phyloP scores from a whole-genome alignment of 1,284 basidiomycete genomes.

The Coniferiporia sulphurascens region DNA sequence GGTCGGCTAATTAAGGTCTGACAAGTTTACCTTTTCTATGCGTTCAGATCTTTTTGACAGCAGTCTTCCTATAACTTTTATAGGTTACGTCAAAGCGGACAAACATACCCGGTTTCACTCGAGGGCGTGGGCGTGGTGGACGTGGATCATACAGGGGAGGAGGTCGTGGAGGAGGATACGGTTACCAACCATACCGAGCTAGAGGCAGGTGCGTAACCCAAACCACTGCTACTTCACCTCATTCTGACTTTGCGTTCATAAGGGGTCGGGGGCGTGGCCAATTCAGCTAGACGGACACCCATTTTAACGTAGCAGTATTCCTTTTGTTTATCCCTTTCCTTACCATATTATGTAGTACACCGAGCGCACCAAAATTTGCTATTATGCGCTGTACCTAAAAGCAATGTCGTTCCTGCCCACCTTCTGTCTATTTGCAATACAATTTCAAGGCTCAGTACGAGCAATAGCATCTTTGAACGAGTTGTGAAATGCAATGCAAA shows the following conservation, averaged over 20 bases:
- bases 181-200: conserved; percentile 73
- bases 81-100: conserved; percentile 92
- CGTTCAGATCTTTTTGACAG: background rate
- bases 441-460: background rate
- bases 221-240: background rate
- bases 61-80: conserved; percentile 26
- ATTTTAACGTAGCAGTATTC: background rate
- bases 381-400: background rate
- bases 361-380: background rate
- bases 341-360: conserved; percentile 7
- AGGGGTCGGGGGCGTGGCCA: conserved; percentile 26
- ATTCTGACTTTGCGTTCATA: background rate
- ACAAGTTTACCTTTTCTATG: conserved; percentile 8
- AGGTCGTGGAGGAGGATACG: conserved; percentile 43
- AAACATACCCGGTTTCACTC: conserved; percentile 86
- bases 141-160: conserved; percentile 59
- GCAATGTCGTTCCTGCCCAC: background rate
- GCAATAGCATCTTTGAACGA: background rate
- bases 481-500: too few species aligned
- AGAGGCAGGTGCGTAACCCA: conserved; percentile 67
- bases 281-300: conserved; percentile 3
- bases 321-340: background rate
- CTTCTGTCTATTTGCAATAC: background rate
- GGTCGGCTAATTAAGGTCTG: conserved; percentile 88
- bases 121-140: conserved; percentile 76